These are phyloP conservation scores for Ceratobasidium sp. DNA, from an alignment of 1,284 basidiomycete species.

Conservation along the genomic window DNA sequence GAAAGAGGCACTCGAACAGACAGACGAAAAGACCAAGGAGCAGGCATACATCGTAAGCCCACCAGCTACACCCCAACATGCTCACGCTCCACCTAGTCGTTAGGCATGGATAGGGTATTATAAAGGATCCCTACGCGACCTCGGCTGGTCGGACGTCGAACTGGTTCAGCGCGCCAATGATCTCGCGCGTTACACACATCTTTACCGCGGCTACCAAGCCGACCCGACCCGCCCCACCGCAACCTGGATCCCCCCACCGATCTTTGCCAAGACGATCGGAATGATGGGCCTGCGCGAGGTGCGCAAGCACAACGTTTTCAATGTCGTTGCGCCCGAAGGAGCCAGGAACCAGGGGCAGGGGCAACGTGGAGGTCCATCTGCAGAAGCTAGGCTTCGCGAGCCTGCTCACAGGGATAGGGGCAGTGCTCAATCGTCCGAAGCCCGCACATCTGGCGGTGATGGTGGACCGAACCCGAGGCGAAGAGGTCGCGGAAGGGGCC, in stretches of 20 bases:
- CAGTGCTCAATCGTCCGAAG: background rate
- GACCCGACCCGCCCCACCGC: slow-evolving; percentile 40
- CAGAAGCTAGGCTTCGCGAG: background rate
- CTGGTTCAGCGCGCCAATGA: slow-evolving; percentile 59
- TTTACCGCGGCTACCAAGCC: slow-evolving; percentile 53
- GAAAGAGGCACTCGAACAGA: slow-evolving; percentile 46
- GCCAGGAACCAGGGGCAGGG: slow-evolving; percentile 28
- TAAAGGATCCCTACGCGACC: slow-evolving; percentile 55
- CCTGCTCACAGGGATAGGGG: background rate
- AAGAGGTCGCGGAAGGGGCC: slow-evolving; percentile 6
- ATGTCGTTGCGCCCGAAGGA: slow-evolving; percentile 18
- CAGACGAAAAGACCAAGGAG: slow-evolving; percentile 56
- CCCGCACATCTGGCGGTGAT: background rate
- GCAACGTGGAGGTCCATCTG: background rate
- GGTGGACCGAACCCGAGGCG: background rate
- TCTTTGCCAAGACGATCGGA: slow-evolving; percentile 62
- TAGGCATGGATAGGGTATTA: slow-evolving; percentile 67
- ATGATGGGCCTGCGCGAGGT: slow-evolving; percentile 67
- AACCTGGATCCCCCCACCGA: slow-evolving; percentile 52
- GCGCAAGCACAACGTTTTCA: slow-evolving; percentile 37
- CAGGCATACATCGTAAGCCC: slow-evolving; percentile 60
- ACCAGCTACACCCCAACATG: background rate
- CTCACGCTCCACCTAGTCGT: slow-evolving; percentile 1
- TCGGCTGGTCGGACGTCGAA: slow-evolving; percentile 56
- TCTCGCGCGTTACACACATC: slow-evolving; percentile 57